A percentile compares a stretch with the other conserved stretches of the same genome.
phyloP scores from a whole-genome alignment of 768 basidiomycete species.

The Mycena rebaudengoi region DNA sequence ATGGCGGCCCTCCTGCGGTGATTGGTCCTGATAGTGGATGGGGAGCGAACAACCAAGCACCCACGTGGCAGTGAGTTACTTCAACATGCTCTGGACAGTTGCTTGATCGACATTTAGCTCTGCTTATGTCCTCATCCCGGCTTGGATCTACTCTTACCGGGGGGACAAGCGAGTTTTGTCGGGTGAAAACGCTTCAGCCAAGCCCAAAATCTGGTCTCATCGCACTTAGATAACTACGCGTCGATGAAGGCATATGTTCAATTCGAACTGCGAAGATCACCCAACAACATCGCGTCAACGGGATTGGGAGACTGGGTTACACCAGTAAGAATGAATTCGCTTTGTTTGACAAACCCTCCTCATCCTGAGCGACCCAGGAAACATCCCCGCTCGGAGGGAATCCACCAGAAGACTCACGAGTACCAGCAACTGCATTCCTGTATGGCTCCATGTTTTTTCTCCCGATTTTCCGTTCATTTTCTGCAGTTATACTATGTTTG shows the following conservation, averaged over 20 bases:
- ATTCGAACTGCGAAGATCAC: slow-evolving; percentile 38
- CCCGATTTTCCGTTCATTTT: not conserved
- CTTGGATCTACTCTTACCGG: slow-evolving; percentile 39
- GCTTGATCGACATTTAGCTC: slow-evolving; percentile 20
- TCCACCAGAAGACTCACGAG: slow-evolving; percentile 38
- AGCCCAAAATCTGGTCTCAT: no score
- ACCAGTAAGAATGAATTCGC: slow-evolving; percentile 56
- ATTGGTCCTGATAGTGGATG: no score
- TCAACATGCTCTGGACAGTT: no score
- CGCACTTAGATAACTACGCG: slow-evolving; percentile 38
- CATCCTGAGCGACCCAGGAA: slow-evolving; percentile 4
- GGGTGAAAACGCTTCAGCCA: no score
- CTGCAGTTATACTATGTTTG: slow-evolving; percentile 37
- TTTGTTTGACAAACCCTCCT: slow-evolving; percentile 49
- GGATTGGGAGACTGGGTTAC: slow-evolving; percentile 49
- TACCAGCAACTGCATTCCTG: slow-evolving; percentile 41
- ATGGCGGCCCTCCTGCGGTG: no score
- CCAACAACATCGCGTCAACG: slow-evolving; percentile 36
- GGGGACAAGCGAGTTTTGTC: slow-evolving; percentile 35
- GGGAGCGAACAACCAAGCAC: no score
- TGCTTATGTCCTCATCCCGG: slow-evolving; percentile 40
- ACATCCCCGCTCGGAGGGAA: slow-evolving; percentile 36
- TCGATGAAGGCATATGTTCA: slow-evolving; percentile 40
- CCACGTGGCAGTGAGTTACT: no score
- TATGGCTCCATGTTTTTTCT: slow-evolving; percentile 15